phyloP scores from a whole-genome alignment of 495 filamentous ascomycete genomes.

The Immersiella caudata region DNA sequence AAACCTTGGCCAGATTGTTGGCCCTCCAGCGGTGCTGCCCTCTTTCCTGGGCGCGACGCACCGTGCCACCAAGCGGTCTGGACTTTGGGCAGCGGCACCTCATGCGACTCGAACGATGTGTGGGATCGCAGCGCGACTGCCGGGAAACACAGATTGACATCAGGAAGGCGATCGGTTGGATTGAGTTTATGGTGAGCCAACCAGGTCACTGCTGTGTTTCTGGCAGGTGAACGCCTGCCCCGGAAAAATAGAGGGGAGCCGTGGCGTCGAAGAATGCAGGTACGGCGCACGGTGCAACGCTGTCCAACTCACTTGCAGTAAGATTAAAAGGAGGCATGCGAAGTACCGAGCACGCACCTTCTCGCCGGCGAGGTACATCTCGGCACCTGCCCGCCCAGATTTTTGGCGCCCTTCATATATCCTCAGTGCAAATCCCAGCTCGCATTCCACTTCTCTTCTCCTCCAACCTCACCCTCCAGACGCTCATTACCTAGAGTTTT shows the following conservation, averaged over 20 bases:
- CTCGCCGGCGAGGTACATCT: conserved; percentile 25
- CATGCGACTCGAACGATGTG: no score
- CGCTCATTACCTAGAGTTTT: conserved; percentile 35
- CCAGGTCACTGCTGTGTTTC: conserved; percentile 2
- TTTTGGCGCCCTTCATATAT: conserved; percentile 26
- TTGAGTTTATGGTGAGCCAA: neutral
- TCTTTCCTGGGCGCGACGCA: neutral
- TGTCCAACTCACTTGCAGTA: conserved; percentile 20
- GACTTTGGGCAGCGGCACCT: no score
- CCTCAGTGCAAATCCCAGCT: conserved; percentile 14
- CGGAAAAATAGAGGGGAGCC: conserved; percentile 6
- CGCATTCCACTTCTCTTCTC: conserved; percentile 20
- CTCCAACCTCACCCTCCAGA: conserved; percentile 19
- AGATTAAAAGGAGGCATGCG: conserved; percentile 38
- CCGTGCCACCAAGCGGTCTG: neutral
- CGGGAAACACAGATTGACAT: conserved; percentile 4
- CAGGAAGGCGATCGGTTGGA: neutral
- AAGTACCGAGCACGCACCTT: conserved; percentile 25
- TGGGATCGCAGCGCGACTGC: neutral
- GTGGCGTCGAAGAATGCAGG: conserved; percentile 21
- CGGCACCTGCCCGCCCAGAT: neutral
- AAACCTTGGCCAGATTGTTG: conserved; percentile 3
- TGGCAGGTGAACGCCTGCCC: neutral
- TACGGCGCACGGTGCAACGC: conserved; percentile 19
- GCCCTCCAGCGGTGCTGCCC: conserved; percentile 6